These are phyloP conservation scores for Circinella umbellata DNA, from an alignment of 371 early-diverging fungal species.

Conservation along the genomic window DNA sequence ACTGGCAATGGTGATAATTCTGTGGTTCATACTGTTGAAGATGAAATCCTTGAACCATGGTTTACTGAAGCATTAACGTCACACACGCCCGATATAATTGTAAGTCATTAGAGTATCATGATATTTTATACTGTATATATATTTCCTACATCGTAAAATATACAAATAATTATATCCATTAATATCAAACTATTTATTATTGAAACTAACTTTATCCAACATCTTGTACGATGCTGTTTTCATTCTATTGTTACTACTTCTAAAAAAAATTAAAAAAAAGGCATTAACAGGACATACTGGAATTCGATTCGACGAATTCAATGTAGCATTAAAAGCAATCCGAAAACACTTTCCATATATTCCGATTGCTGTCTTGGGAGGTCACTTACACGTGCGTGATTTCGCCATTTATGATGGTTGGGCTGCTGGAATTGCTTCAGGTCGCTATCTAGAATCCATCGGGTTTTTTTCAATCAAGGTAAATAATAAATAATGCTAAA, in stretches of 20 bases:
- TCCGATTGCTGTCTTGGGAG: constrained; percentile 64
- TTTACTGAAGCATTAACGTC: constrained; percentile 56
- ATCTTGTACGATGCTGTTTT: background rate
- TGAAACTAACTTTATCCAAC: too few species aligned
- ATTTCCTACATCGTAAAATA: background rate
- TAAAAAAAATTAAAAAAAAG: background rate
- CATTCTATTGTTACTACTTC: background rate
- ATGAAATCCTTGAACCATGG: constrained; percentile 59
- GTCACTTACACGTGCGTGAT: constrained; percentile 66
- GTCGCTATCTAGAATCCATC: constrained; percentile 65
- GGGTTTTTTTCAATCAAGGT: constrained; percentile 61
- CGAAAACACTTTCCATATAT: constrained; percentile 52
- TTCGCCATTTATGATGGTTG: constrained; percentile 54
- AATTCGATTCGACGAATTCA: constrained; percentile 54
- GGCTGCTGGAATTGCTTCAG: constrained; percentile 60
- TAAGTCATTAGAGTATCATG: constrained; percentile 12
- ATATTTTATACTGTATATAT: background rate
- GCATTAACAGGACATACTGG: constrained; percentile 58
- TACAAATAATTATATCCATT: background rate
- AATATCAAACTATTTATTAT: too few species aligned
- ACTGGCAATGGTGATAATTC: constrained; percentile 43
- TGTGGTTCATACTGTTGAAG: constrained; percentile 44
- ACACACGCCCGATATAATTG: constrained; percentile 56
- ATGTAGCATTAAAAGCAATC: constrained; percentile 51
- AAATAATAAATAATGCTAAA: constrained; percentile 11